Evolutionary conservation across 2,329 filamentous ascomycete species (phyloP).

Genomic region (Clonostachys rhizophaga): DNA sequence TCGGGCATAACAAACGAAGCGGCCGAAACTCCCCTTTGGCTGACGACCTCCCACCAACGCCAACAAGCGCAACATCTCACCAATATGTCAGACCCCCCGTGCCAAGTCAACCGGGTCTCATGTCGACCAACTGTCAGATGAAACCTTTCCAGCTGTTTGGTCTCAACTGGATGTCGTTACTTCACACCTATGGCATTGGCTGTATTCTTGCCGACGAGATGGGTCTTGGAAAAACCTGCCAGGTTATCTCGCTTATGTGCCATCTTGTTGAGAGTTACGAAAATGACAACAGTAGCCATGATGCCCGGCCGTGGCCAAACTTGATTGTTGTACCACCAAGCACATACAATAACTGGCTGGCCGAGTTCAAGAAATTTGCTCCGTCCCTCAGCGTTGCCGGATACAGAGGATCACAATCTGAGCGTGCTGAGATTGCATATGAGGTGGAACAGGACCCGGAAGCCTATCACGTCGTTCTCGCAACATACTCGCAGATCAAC

Average conservation of each 20-base stretch:
- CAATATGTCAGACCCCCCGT: constrained; percentile 37
- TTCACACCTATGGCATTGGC: constrained; percentile 75
- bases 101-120: constrained; percentile 64
- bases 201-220: constrained; percentile 97
- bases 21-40: constrained; percentile 20
- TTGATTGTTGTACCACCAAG: constrained; percentile 89
- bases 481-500: constrained; percentile 56
- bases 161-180: constrained; percentile 86
- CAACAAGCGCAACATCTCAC: constrained; percentile 26
- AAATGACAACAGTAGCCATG: background rate
- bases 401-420: constrained; percentile 59
- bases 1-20: constrained; percentile 31
- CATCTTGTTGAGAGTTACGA: constrained; percentile 61
- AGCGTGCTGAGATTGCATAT: constrained; percentile 64
- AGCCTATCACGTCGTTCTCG: constrained; percentile 58
- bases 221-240: constrained; percentile 94
- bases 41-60: constrained; percentile 32
- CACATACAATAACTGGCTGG: constrained; percentile 92
- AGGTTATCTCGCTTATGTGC: constrained; percentile 88
- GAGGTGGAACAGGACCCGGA: constrained; percentile 59
- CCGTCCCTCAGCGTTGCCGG: constrained; percentile 71
- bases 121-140: constrained; percentile 72
- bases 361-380: constrained; percentile 85
- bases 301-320: constrained; percentile 56
- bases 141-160: constrained; percentile 95